Conservation (phyloP, 352 stramenopile genomes). For the Phytophthora macrochlamydospora region DNA sequence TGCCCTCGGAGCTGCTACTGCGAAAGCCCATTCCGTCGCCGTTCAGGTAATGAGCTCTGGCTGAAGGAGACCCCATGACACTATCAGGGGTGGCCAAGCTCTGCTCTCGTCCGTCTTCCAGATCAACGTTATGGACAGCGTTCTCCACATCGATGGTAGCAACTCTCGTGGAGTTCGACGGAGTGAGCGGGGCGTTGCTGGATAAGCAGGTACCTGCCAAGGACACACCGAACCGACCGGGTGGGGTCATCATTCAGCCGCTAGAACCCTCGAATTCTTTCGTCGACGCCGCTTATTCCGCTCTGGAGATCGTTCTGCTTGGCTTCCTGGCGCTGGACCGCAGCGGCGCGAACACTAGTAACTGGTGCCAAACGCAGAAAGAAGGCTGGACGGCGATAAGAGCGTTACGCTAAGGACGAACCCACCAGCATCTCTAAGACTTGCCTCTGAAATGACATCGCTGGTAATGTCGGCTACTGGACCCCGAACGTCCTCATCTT, state of each 20-base stretch:
- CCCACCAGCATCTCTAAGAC: too few relatives aligned
- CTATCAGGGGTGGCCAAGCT: conserved; percentile 22
- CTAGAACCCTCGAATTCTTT: neutral
- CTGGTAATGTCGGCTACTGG: conserved; percentile 4
- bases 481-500: conserved; percentile 2
- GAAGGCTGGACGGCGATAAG: conserved; percentile 8
- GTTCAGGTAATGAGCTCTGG: conserved; percentile 13
- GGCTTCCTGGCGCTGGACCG: too few relatives aligned
- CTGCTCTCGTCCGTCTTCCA: conserved; percentile 10
- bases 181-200: conserved; percentile 22
- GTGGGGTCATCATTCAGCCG: neutral
- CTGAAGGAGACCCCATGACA: conserved; percentile 18
- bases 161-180: conserved; percentile 7
- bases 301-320: too few relatives aligned
- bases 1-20: conserved; percentile 1
- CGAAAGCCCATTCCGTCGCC: neutral
- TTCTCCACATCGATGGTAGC: conserved; percentile 14
- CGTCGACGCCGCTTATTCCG: too few relatives aligned
- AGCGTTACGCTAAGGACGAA: neutral
- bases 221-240: conserved; percentile 7
- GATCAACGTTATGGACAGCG: conserved; percentile 15
- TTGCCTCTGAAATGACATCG: neutral
- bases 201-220: conserved; percentile 30
- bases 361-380: neutral
- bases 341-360: neutral